Base-by-base conservation (phyloP, 2,329 filamentous ascomycete genomes). In the Diaporthe helianthi region DNA sequence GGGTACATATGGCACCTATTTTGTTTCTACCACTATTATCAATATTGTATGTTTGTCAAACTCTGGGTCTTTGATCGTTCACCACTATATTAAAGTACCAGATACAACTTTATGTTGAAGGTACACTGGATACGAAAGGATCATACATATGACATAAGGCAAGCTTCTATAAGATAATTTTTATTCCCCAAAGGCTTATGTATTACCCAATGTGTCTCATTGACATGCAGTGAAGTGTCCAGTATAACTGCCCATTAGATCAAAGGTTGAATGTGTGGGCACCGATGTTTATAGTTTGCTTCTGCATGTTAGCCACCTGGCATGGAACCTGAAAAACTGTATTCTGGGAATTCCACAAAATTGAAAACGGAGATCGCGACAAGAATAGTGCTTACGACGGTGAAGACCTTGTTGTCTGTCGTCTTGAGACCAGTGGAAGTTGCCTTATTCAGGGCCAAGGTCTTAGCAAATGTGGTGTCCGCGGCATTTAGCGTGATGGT, bases 221-320 rank as follows among this genome's bases (percentile, higher is more conserved):
- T 17, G 13, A 33, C 15, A 15, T 3, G 17, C 29, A n/a, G n/a
- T n/a, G 22, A 54, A 36, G 29, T 36, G 29, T 33, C 31, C 10
- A 7, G 3, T 33, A 7, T 22, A 7, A 12, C n/a, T n/a, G 2
- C n/a, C 10, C 2, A n/a, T 17, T 12, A 31, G 17, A 44, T 60
- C 38, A 60, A 46, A 60, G 55, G 17, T 60, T 60, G 38, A 60
- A 60, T 46, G 55, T 46, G 38, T 60, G 55, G 5, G 26, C 64
- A 38, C 41, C 46, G 8, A 58, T 55, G 22, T 36, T 67, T 31
- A 67, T 60, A 22, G 47, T 46, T 44, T 44, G 41, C 41, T 44
- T 6, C 6, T 44, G 6, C 17, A 19, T n/a, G 41, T 44, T 12
- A 44, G 8, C 19, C 17, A 44, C 41, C 41, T 44, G 41, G 7